Evolutionary conservation across 768 basidiomycete genomes (phyloP).

Genomic region (Leccinum imitatum): DNA sequence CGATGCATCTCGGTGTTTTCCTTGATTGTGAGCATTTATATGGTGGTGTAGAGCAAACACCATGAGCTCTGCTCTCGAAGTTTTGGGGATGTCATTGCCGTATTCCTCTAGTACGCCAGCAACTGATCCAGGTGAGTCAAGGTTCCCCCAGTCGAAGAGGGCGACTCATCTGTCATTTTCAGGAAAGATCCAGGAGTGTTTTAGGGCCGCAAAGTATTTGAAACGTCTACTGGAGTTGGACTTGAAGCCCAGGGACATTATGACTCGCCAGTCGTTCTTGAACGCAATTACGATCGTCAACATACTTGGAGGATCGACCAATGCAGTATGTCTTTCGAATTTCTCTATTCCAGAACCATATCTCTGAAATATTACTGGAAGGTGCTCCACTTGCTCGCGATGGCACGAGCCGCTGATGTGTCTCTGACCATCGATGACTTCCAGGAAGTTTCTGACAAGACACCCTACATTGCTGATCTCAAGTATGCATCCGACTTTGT

Average conservation of each 20-base stretch:
- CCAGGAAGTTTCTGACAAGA: conserved; percentile 73
- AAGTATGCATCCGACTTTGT: conserved; percentile 43
- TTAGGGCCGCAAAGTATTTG: conserved; percentile 74
- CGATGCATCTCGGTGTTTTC: background rate
- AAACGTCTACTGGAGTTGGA: conserved; percentile 73
- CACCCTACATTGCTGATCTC: conserved; percentile 84
- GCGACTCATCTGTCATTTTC: conserved; percentile 5
- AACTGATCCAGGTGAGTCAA: conserved; percentile 53
- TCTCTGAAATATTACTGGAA: conserved; percentile 27
- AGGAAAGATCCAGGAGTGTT: conserved; percentile 85
- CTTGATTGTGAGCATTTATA: background rate
- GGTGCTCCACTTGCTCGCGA: conserved; percentile 83
- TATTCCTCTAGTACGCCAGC: conserved; percentile 79
- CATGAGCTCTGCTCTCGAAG: conserved; percentile 84
- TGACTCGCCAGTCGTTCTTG: conserved; percentile 70
- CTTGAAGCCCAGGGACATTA: conserved; percentile 78
- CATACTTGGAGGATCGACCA: conserved; percentile 84
- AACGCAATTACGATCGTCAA: conserved; percentile 83
- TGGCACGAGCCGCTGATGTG: conserved; percentile 78
- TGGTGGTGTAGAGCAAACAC: conserved; percentile 64
- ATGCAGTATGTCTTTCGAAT: conserved; percentile 55
- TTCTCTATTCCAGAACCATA: background rate
- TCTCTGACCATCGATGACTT: conserved; percentile 83
- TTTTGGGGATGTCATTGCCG: conserved; percentile 81
- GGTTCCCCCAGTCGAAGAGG: background rate